Base-by-base conservation (phyloP, 768 basidiomycete species). In the Xerocomellus intermedius region DNA sequence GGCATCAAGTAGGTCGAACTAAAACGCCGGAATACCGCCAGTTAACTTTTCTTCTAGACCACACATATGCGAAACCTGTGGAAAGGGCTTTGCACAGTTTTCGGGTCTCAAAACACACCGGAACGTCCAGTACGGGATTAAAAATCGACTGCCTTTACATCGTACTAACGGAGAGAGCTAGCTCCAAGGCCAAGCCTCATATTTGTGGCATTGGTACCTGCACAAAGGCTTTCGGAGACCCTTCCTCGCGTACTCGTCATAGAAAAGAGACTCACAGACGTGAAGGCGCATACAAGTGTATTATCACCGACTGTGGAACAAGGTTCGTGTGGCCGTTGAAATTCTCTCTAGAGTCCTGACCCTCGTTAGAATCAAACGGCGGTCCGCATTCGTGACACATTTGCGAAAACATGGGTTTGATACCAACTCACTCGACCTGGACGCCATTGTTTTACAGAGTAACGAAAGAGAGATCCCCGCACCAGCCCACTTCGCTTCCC, bases 161-260 rank as follows among this genome's bases (percentile, higher is more conserved):
- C 9, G 33, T 52, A 26, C 47, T 71, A 19, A 70, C 4, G 12
- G 30, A 38, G 28, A 16, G 32, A 38, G 47, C 41, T 50, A 87
- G 85, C 52, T 79, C 82, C 14, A 73, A 72, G 42, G 68, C 52
- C 10, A 83, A 81, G 66, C 86, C 85, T 2, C 78, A 75, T 60
- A 49, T 48, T 6, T 90, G 88, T 60, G 74, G 72, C 14, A 71
- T 78, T 41, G 61, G 68, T 9, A 69, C 65, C 21, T 89, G 87
- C 62, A 52, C 49, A 10, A 73, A 78, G 30, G 67, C 73, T 14
- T 89, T 89, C 59, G 82, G 82, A 14, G 87, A 89, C 61, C 87
- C 85, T 12, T 89, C 87, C 0, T 88, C 87, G 42, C 74, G 83
- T 58, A 73, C 80, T 30, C 83, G 87, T 9, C 87, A 89, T 61